Base-by-base conservation (phyloP, 176 grass and related monocot genomes). In the Calamus simplicifolius region DNA sequence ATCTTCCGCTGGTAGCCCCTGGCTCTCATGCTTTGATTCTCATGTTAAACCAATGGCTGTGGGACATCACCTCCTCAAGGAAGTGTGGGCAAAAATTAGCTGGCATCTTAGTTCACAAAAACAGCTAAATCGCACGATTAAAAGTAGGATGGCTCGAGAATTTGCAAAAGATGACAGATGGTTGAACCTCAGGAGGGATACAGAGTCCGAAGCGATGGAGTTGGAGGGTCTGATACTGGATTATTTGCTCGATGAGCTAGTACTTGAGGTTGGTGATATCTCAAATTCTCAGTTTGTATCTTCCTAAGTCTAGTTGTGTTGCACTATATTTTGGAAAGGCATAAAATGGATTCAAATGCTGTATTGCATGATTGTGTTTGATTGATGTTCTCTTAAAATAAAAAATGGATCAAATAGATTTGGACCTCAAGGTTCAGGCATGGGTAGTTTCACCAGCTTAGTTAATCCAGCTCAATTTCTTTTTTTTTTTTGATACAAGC, bases 141-240 rank as follows among this genome's bases (percentile, higher is more conserved):
- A 88, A 25, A 57, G 4, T 15, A 43, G 79, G n/a, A 29, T 85
- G 48, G 73, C 77, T 5, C 72, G 53, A 56, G 75, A 79, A 57
- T 77, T 83, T 18, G 30, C 56, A 23, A 84, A 75, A 56, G 59
- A 31, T 14, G 63, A 85, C 19, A 29, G 15, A 51, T 92, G 93
- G 93, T 59, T 54, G 29, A 72, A 70, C 64, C 81, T 85, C 56
- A 66, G 70, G 16, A 31, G 29, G 60, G 80, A 85, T 27, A 54
- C 66, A 19, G 87, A 85, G 56, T 18, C 19, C 52, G 2, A 84
- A n/a, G 77, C 60, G 64, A 69, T 81, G 48, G 54, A n/a, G 29
- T 16, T 69, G 19, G 67, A 57, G 19, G 31, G 19, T 54, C 19
- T 16, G 19, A 7, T 69, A 25, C 57, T 56, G 67, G 67, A 69